Conservation (phyloP, 2,329 filamentous ascomycete genomes). For the Alternaria angustiovoidea region DNA sequence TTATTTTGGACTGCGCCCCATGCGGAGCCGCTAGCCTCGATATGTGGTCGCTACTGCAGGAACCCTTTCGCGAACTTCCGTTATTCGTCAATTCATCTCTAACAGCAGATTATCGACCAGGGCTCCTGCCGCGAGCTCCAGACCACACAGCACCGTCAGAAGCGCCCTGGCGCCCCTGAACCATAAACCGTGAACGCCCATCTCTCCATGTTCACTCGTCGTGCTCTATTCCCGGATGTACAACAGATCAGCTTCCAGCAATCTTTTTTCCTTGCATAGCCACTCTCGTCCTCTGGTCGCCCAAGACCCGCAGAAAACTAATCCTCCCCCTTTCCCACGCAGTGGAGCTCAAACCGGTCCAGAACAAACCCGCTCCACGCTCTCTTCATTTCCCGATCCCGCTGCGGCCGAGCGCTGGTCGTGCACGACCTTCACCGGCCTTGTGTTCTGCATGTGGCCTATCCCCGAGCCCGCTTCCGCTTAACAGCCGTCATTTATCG, state of each 20-base stretch:
- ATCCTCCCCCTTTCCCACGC: slow-evolving; percentile 24
- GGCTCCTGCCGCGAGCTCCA: slow-evolving; percentile 17
- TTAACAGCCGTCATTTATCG: slow-evolving; percentile 17
- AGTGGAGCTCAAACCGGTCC: slow-evolving; percentile 25
- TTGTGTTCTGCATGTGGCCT: slow-evolving; percentile 25
- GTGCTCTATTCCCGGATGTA: not conserved
- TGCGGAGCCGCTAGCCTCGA: slow-evolving; percentile 12
- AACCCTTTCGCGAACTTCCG: slow-evolving; percentile 18
- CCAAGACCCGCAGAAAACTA: slow-evolving; percentile 14
- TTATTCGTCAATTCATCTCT: slow-evolving; percentile 31
- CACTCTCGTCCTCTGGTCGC: slow-evolving; percentile 3
- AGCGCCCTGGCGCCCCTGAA: slow-evolving; percentile 36
- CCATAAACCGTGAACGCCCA: slow-evolving; percentile 6
- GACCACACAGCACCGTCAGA: slow-evolving; percentile 22
- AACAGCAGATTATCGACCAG: slow-evolving; percentile 28
- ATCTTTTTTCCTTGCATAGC: not conserved
- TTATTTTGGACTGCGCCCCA: slow-evolving; percentile 28
- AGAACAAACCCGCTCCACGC: slow-evolving; percentile 29
- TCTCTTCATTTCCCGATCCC: slow-evolving; percentile 43
- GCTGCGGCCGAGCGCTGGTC: slow-evolving; percentile 39
- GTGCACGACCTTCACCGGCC: slow-evolving; percentile 32
- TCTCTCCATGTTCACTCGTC: not conserved
- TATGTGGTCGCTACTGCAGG: slow-evolving; percentile 29
- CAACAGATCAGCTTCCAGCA: not conserved
- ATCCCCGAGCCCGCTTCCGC: slow-evolving; percentile 15